phyloP scores from a whole-genome alignment of 2,329 filamentous ascomycete species.

The Fusarium protoensiforme region DNA sequence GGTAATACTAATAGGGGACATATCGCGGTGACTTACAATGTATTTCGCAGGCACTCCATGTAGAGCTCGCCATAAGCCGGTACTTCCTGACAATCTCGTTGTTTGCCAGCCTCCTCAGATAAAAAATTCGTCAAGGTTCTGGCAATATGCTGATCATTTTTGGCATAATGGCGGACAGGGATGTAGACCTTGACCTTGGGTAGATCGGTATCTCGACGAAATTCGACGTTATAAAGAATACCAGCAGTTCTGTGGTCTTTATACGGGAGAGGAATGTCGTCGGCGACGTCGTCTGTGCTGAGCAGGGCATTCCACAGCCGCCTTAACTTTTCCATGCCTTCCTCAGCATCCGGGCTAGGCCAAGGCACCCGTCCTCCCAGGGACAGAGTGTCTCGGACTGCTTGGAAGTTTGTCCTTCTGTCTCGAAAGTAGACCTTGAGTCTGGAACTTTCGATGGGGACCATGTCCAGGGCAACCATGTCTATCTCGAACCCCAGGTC shows the following conservation, averaged over 20 bases:
- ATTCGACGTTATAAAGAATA: slow-evolving; percentile 49
- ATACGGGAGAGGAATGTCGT: slow-evolving; percentile 25
- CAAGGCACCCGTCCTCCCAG: slow-evolving; percentile 32
- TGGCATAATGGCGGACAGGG: slow-evolving; percentile 49
- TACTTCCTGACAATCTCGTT: not conserved
- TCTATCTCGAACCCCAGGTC: slow-evolving; percentile 11
- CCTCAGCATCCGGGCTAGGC: not conserved
- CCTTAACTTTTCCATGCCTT: slow-evolving; percentile 28
- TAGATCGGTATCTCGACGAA: slow-evolving; percentile 21
- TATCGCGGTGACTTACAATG: not conserved
- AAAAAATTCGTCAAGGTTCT: not conserved
- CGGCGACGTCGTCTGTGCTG: not conserved
- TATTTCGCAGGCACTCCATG: not conserved
- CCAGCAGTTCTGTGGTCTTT: slow-evolving; percentile 47
- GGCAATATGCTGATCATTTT: slow-evolving; percentile 6
- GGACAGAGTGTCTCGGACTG: slow-evolving; percentile 41
- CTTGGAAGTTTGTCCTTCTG: slow-evolving; percentile 44
- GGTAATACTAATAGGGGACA: not conserved
- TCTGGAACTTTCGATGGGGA: slow-evolving; percentile 42
- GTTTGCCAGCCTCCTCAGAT: not conserved
- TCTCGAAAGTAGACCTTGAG: slow-evolving; percentile 52
- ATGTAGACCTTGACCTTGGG: slow-evolving; percentile 49
- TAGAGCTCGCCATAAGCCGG: not conserved
- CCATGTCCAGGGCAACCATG: slow-evolving; percentile 50
- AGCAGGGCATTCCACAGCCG: slow-evolving; percentile 34